Conservation (phyloP, 192 early-diverging fungal species). For the Mortierella claussenii region DNA sequence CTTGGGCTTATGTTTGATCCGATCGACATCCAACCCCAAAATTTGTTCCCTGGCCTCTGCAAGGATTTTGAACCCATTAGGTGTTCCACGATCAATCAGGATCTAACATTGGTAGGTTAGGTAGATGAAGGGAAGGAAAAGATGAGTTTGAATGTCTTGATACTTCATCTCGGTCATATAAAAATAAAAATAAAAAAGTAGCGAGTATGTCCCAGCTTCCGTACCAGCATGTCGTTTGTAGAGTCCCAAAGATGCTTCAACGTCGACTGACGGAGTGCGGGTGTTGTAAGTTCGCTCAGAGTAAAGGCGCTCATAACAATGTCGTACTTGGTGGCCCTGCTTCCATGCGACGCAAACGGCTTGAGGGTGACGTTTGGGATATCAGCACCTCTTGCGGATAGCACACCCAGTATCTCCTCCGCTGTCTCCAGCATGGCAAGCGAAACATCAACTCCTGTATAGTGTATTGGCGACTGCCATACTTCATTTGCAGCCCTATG, state of each 20-base stretch:
- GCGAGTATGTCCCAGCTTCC: too few species aligned
- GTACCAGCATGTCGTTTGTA: conserved; percentile 78
- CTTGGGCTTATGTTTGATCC: conserved; percentile 32
- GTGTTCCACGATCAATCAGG: conserved; percentile 87
- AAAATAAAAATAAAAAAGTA: too few species aligned
- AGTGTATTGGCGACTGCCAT: conserved; percentile 60
- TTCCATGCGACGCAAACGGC: conserved; percentile 71
- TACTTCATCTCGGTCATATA: too few species aligned
- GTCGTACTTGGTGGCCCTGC: conserved; percentile 62
- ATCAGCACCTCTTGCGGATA: conserved; percentile 11
- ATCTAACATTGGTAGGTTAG: too few species aligned
- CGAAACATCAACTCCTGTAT: conserved; percentile 79
- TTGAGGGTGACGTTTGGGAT: conserved; percentile 60
- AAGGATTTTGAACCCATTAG: conserved; percentile 73
- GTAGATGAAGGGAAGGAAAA: too few species aligned
- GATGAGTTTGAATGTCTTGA: too few species aligned
- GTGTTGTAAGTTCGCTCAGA: conserved; percentile 77
- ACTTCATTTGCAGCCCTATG: conserved; percentile 70
- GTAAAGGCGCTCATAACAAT: conserved; percentile 82
- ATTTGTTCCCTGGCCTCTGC: conserved; percentile 75
- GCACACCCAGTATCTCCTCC: conserved; percentile 57
- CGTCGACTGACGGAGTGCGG: conserved; percentile 68
- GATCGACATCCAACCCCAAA: conserved; percentile 57
- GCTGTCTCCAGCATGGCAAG: conserved; percentile 80
- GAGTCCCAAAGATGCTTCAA: conserved; percentile 82